phyloP scores from a whole-genome alignment of 2,329 filamentous ascomycete genomes.

The Didymella pomorum region DNA sequence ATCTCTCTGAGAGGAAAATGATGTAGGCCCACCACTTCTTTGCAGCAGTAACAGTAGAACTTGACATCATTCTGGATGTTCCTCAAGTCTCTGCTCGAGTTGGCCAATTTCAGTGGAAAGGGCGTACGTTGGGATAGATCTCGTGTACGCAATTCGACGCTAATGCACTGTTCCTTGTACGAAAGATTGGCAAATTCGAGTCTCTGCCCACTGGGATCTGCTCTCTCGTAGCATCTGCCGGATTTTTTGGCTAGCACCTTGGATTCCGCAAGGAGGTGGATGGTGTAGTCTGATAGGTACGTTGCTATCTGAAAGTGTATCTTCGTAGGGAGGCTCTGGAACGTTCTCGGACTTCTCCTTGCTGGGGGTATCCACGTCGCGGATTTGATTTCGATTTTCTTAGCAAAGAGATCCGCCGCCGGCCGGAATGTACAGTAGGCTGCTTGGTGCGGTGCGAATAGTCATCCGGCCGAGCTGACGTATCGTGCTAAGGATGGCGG shows the following conservation, averaged over 20 bases:
- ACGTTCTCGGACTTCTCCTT: not conserved
- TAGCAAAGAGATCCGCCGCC: not conserved
- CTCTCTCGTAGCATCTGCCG: not conserved
- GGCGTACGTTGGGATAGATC: not conserved
- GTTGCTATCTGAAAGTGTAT: slow-evolving; percentile 8
- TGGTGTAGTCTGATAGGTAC: not conserved
- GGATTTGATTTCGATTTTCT: not conserved
- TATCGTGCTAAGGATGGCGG: not conserved
- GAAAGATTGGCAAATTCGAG: not conserved
- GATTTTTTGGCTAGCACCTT: not conserved
- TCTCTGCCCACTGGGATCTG: not conserved
- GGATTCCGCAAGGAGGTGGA: not conserved
- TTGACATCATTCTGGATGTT: not conserved
- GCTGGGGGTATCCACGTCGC: too few species aligned
- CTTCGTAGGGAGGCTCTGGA: not conserved
- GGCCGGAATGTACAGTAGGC: not conserved
- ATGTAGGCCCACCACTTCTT: not conserved
- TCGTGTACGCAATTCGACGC: not conserved
- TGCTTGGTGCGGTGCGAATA: not conserved
- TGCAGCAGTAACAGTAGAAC: slow-evolving; percentile 1
- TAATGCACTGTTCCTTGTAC: not conserved
- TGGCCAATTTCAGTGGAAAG: not conserved
- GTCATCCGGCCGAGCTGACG: not conserved
- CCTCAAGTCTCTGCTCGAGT: not conserved
- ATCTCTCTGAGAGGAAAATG: slow-evolving; percentile 1